Conservation (phyloP, 148 eudicot genomes). For the Arbutus unedo region DNA sequence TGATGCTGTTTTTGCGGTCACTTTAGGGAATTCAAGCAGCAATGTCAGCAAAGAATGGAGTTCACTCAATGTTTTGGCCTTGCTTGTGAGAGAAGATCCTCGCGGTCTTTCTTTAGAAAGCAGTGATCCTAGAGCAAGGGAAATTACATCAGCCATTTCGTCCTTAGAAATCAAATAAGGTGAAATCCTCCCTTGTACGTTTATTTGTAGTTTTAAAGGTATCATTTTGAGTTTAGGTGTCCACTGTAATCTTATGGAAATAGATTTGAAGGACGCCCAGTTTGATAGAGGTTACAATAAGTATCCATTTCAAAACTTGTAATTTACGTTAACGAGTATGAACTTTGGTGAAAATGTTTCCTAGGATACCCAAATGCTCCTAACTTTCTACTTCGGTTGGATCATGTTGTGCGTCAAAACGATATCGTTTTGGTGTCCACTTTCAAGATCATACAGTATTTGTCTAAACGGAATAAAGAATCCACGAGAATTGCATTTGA, state of each 20-base stretch:
- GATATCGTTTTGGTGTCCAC: no score
- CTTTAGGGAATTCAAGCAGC: conserved; percentile 56
- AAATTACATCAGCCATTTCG: conserved; percentile 48
- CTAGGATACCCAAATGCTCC: neutral
- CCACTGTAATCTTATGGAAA: neutral
- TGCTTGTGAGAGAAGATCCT: conserved; percentile 91
- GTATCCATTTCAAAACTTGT: neutral
- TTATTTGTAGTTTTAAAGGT: neutral
- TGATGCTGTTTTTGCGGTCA: conserved; percentile 89
- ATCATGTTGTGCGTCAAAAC: neutral
- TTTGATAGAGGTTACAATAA: neutral
- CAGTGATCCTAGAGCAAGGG: conserved; percentile 62
- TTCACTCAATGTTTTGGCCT: conserved; percentile 70
- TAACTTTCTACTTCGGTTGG: neutral
- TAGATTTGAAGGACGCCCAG: neutral
- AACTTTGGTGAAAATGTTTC: neutral
- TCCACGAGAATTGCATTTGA: no score
- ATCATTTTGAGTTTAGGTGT: neutral
- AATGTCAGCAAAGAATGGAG: conserved; percentile 58
- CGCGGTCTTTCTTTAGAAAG: conserved; percentile 63
- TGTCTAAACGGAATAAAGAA: no score
- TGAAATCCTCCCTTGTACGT: neutral
- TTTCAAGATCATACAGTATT: no score
- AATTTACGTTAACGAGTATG: neutral
- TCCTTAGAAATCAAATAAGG: conserved; percentile 42